Evolutionary conservation across 495 filamentous ascomycete species (phyloP).

Genomic region (Podospora fimiseda): DNA sequence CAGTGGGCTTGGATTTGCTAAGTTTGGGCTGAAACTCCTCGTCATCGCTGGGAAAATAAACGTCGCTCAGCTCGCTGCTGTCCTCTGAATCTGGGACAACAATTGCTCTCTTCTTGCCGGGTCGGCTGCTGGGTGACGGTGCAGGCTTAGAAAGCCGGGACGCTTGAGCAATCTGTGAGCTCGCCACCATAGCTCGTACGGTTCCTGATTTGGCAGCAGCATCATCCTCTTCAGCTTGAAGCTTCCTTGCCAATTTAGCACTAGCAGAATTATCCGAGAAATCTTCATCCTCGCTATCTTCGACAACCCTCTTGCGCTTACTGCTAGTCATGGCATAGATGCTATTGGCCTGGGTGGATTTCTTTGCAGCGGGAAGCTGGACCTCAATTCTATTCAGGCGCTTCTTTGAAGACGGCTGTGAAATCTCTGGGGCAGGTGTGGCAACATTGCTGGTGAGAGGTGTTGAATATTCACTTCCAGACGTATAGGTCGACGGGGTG

Average conservation of each 20-base stretch:
- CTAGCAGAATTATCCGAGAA: conserved; percentile 37
- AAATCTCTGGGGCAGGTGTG: conserved; percentile 43
- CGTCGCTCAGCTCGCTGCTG: background rate
- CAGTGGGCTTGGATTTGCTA: background rate
- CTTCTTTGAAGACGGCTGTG: conserved; percentile 7
- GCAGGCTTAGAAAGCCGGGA: background rate
- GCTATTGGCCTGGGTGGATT: conserved; percentile 16
- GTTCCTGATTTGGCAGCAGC: conserved; percentile 2
- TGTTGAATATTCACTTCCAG: conserved; percentile 60
- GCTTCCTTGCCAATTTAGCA: conserved; percentile 48
- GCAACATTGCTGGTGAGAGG: conserved; percentile 67
- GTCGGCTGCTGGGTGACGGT: background rate
- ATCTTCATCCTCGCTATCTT: conserved; percentile 34
- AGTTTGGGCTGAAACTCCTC: background rate
- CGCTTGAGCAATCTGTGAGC: too few species aligned
- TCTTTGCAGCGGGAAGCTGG: conserved; percentile 13
- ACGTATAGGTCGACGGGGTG: conserved; percentile 33
- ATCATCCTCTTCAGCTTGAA: conserved; percentile 59
- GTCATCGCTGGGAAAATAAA: background rate
- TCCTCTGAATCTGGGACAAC: conserved; percentile 12
- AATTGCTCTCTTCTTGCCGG: conserved; percentile 5
- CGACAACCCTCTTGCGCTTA: conserved; percentile 26
- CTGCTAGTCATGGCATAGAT: conserved; percentile 19
- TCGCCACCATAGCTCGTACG: too few species aligned
- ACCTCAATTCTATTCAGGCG: conserved; percentile 21